These are phyloP conservation scores for Amoebophrya sp. DNA, from an alignment of 169 alveolate species.

Conservation along the genomic window DNA sequence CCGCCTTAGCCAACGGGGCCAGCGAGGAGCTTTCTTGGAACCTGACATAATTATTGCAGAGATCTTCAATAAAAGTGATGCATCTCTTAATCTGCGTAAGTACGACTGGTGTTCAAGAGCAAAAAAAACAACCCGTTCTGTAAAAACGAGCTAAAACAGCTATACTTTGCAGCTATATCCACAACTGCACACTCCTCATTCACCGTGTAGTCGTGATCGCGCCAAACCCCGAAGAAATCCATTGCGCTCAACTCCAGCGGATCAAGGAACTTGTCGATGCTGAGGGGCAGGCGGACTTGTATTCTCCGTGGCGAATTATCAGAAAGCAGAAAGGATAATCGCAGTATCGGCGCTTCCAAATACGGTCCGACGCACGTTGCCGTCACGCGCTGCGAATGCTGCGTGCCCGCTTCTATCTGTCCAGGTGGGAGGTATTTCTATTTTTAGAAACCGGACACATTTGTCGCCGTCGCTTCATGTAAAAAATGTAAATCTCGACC, in stretches of 20 bases:
- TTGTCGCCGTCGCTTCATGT: no score
- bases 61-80: no score
- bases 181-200: not conserved
- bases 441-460: no score
- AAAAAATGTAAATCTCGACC: not conserved
- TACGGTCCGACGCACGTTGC: not conserved
- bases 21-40: not conserved
- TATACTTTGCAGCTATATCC: not conserved
- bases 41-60: not conserved
- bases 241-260: not conserved
- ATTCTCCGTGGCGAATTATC: not conserved
- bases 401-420: not conserved
- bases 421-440: not conserved
- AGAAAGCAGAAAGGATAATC: not conserved
- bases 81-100: no score
- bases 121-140: no score
- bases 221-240: not conserved
- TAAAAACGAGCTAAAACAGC: no score
- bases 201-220: not conserved
- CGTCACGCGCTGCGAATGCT: not conserved
- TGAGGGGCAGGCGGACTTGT: not conserved
- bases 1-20: not conserved
- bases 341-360: not conserved
- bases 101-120: no score
- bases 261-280: not conserved